Evolutionary conservation across 2,329 filamentous ascomycete genomes (phyloP).

Genomic region (Pseudophaeomoniella oleicola): DNA sequence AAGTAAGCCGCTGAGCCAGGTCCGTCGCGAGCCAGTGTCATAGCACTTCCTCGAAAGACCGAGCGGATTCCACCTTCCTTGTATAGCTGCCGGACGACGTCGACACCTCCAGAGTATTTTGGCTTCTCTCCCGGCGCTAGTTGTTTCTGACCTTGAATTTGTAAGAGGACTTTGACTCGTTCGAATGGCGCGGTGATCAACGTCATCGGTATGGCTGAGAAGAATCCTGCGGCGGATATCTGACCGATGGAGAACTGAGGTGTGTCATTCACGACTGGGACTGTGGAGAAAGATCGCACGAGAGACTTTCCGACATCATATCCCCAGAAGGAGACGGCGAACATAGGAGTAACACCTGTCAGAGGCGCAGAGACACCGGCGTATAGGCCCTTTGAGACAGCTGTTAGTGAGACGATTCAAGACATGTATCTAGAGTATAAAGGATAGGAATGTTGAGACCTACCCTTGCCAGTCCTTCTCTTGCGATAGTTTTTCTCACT

Average conservation of each 20-base stretch:
- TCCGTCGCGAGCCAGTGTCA: conserved; percentile 86
- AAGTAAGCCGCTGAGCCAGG: conserved; percentile 93
- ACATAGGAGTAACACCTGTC: conserved; percentile 96
- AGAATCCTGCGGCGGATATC: conserved; percentile 85
- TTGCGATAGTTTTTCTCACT: conserved; percentile 71
- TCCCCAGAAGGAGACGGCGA: conserved; percentile 60
- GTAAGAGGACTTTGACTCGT: conserved; percentile 94
- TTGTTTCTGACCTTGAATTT: conserved; percentile 85
- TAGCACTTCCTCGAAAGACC: conserved; percentile 80
- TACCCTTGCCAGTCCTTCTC: conserved; percentile 59
- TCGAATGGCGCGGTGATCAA: conserved; percentile 97
- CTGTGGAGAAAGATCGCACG: conserved; percentile 53
- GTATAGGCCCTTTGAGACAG: conserved; percentile 59
- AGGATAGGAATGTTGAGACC: too few relatives aligned
- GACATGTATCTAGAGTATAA: too few relatives aligned
- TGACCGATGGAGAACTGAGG: conserved; percentile 67
- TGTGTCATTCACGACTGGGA: conserved; percentile 43
- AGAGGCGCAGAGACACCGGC: conserved; percentile 93
- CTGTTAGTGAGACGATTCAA: conserved; percentile 4
- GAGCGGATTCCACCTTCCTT: conserved; percentile 76
- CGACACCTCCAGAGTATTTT: conserved; percentile 71
- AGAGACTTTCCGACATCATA: conserved; percentile 92
- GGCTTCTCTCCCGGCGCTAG: conserved; percentile 82
- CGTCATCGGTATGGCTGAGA: conserved; percentile 95
- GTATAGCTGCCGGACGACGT: conserved; percentile 90